Evolutionary conservation across 768 basidiomycete species (phyloP).

Genomic region (Trametes meyenii): DNA sequence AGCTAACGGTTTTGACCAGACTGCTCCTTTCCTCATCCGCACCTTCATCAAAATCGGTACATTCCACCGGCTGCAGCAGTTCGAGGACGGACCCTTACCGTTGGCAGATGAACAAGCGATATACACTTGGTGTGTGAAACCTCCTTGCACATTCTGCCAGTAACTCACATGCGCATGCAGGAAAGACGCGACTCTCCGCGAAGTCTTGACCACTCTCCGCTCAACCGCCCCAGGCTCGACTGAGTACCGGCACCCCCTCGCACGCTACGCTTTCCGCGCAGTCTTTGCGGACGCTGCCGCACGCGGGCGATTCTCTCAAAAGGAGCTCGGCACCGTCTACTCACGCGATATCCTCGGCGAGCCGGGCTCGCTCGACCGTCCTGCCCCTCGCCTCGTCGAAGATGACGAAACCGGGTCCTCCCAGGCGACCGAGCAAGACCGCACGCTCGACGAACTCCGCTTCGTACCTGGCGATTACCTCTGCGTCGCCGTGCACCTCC

Average conservation of each 20-base stretch:
- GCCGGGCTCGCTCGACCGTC: constrained; percentile 59
- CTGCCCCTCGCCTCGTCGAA: constrained; percentile 64
- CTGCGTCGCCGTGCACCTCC: constrained; percentile 72
- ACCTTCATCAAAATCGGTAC: constrained; percentile 81
- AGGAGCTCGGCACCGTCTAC: constrained; percentile 82
- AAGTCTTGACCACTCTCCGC: constrained; percentile 78
- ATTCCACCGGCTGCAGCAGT: constrained; percentile 73
- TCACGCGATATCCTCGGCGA: constrained; percentile 86
- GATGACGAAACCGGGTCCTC: constrained; percentile 40
- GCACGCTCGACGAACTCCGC: constrained; percentile 77
- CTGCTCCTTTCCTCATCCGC: constrained; percentile 79
- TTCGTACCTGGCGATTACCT: constrained; percentile 84
- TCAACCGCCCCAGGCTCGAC: constrained; percentile 65
- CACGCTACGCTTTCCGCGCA: constrained; percentile 78
- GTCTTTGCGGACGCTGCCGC: constrained; percentile 75
- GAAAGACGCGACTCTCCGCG: constrained; percentile 82
- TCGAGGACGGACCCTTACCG: constrained; percentile 77
- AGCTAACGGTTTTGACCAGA: constrained; percentile 42
- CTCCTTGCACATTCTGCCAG: no score
- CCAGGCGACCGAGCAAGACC: constrained; percentile 40
- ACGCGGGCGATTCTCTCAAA: constrained; percentile 71
- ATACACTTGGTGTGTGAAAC: constrained; percentile 63
- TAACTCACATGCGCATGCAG: constrained; percentile 39
- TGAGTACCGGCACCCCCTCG: constrained; percentile 81
- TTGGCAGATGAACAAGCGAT: constrained; percentile 82